Conservation (phyloP, 2,329 filamentous ascomycete genomes). For the Metarhizium guizhouense region DNA sequence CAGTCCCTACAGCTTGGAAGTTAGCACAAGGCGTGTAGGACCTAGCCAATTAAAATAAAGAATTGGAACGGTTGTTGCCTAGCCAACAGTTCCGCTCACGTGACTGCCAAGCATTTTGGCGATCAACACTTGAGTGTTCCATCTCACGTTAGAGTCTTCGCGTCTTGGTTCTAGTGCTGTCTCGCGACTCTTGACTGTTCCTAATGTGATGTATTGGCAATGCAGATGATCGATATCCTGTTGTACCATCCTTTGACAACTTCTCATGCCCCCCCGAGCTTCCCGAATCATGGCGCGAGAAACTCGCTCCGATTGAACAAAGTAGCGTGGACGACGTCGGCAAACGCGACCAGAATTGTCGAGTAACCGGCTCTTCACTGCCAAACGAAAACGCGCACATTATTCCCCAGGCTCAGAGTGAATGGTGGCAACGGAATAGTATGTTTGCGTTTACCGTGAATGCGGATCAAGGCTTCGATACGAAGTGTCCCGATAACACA, state of each 20-base stretch:
- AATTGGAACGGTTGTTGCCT: too few species aligned
- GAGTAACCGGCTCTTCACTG: constrained; percentile 3
- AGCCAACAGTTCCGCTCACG: too few species aligned
- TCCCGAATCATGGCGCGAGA: constrained; percentile 1
- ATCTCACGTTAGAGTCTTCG: too few species aligned
- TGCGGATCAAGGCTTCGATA: constrained; percentile 3
- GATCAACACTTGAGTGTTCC: too few species aligned
- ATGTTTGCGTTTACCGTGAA: constrained; percentile 6
- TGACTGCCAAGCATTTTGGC: too few species aligned
- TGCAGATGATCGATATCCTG: constrained; percentile 5
- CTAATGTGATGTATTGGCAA: not conserved
- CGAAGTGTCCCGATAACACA: constrained; percentile 4
- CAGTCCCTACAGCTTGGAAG: too few species aligned
- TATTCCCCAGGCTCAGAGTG: constrained; percentile 6
- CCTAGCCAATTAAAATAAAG: too few species aligned
- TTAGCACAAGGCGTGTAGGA: too few species aligned
- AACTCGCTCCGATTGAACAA: constrained; percentile 1
- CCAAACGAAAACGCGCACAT: constrained; percentile 6
- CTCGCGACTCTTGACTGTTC: not conserved
- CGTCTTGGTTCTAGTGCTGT: not conserved
- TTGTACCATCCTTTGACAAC: constrained; percentile 4
- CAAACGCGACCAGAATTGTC: constrained; percentile 4
- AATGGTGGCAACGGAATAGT: constrained; percentile 7
- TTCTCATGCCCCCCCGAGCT: constrained; percentile 1
- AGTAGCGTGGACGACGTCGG: constrained; percentile 3